Evolutionary conservation across 768 basidiomycete genomes (phyloP).

Genomic region (Cytidiella melzeri): DNA sequence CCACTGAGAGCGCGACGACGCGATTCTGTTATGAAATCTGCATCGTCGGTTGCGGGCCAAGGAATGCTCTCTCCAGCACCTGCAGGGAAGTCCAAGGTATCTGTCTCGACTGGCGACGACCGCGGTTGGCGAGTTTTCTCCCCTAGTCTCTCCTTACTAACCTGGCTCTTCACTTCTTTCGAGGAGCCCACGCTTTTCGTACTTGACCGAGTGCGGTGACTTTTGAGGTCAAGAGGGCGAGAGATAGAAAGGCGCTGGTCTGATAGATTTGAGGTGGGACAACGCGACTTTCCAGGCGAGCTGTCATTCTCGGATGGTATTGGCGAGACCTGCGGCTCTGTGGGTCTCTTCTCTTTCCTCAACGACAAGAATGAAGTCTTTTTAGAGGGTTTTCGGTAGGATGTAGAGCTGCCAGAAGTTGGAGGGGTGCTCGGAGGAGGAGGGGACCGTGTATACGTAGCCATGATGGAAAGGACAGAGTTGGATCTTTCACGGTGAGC

Average conservation of each 20-base stretch:
- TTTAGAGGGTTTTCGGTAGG: slow-evolving; percentile 41
- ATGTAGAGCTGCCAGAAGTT: slow-evolving; percentile 17
- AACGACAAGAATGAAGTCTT: slow-evolving; percentile 55
- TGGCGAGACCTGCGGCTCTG: slow-evolving; percentile 12
- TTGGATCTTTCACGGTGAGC: slow-evolving; percentile 2
- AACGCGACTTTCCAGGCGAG: too few relatives aligned
- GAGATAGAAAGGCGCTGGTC: too few relatives aligned
- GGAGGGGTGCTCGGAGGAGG: slow-evolving; percentile 8
- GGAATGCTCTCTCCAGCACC: slow-evolving; percentile 5
- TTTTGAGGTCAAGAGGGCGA: slow-evolving; percentile 8
- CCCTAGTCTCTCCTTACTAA: slow-evolving; percentile 1
- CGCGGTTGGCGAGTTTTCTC: slow-evolving; percentile 1
- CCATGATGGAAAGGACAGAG: slow-evolving; percentile 17
- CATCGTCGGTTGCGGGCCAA: slow-evolving; percentile 8
- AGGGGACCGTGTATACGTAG: slow-evolving; percentile 16
- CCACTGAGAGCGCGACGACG: slow-evolving; percentile 11
- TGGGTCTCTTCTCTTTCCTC: slow-evolving; percentile 19
- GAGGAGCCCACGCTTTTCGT: slow-evolving; percentile 3
- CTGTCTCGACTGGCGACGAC: not conserved
- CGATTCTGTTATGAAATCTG: not conserved
- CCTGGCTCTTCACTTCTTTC: slow-evolving; percentile 3
- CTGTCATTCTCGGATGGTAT: not conserved
- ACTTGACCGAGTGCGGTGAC: slow-evolving; percentile 1
- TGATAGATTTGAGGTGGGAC: too few relatives aligned
- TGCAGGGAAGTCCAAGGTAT: not conserved